phyloP scores from a whole-genome alignment of 1,284 basidiomycete genomes.

The Naganishia sp. region DNA sequence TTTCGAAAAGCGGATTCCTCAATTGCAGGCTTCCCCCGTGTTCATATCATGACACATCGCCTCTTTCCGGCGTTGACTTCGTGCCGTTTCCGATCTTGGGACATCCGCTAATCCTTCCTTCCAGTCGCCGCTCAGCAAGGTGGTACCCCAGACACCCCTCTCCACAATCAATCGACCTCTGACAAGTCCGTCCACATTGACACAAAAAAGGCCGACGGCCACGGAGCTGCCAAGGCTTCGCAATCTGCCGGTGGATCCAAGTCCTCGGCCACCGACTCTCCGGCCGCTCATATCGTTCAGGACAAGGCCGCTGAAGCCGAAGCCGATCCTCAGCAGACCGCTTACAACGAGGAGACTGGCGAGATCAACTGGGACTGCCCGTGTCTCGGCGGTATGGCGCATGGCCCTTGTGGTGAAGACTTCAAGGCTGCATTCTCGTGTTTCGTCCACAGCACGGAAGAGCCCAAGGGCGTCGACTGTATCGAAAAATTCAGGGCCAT shows the following conservation, averaged over 20 bases:
- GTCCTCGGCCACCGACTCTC: slow-evolving; percentile 1
- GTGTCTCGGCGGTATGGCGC: slow-evolving; percentile 96
- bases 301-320: slow-evolving; percentile 34
- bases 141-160: slow-evolving; percentile 30
- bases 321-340: slow-evolving; percentile 48
- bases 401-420: slow-evolving; percentile 90
- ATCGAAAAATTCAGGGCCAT: slow-evolving; percentile 97
- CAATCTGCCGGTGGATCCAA: too few species aligned
- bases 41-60: background rate
- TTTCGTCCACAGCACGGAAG: slow-evolving; percentile 90
- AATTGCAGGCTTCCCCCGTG: background rate
- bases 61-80: background rate
- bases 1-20: background rate
- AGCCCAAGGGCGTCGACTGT: slow-evolving; percentile 97
- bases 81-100: background rate
- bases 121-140: slow-evolving; percentile 30
- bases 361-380: slow-evolving; percentile 99
- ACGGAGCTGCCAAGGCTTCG: background rate
- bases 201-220: slow-evolving; percentile 12
- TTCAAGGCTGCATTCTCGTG: slow-evolving; percentile 97
- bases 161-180: slow-evolving; percentile 32
- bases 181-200: slow-evolving; percentile 24
- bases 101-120: background rate
- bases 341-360: slow-evolving; percentile 86
- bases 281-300: slow-evolving; percentile 19